Base-by-base conservation (phyloP, 164 flowering plant genomes). In the Stephania japonica region DNA sequence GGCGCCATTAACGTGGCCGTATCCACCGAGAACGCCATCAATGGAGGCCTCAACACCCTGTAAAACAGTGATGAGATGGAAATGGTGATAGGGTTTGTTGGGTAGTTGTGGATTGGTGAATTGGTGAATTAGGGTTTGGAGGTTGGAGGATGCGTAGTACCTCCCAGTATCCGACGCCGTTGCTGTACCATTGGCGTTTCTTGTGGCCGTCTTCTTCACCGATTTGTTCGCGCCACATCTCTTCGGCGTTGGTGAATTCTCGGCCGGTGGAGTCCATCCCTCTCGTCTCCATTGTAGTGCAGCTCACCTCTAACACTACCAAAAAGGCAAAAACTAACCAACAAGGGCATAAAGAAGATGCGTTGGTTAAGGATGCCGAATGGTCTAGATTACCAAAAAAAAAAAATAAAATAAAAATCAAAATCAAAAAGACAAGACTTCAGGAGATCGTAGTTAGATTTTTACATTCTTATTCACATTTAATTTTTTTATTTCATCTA, bases 21-120 rank as follows among this genome's bases (percentile, higher is more conserved):
- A 95, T 26, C 99, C 99, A 67, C 99, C 99, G 76, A 95, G 75
- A 32, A 95, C 97, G 7, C 99, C 99, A 84, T 95, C 93, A 16
- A 91, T 88, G 2, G 99, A 85, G 18, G 99, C 96, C 79, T 93
- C 97, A 67, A 95, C 91, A 38, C 89, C 93, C 97, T 93, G 71
- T 56, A 59, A 59, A 21, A 59, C 38, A n/a, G n/a, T n/a, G n/a
- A n/a, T n/a, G n/a, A n/a, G n/a, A n/a, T n/a, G n/a, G 38, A 32
- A 32, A 0, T 32, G 38, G 64, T 18, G 27, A 73, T 69, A 23
- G 71, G 41, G 25, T 27, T 49, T 72, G 21, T n/a, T n/a, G n/a
- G n/a, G n/a, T n/a, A n/a, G n/a, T n/a, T n/a, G n/a, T n/a, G n/a
- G n/a, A n/a, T n/a, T n/a, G n/a, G n/a, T n/a, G 38, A 32, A 32